Conservation (phyloP, 2,329 filamentous ascomycete genomes). For the Botrytis galanthina region DNA sequence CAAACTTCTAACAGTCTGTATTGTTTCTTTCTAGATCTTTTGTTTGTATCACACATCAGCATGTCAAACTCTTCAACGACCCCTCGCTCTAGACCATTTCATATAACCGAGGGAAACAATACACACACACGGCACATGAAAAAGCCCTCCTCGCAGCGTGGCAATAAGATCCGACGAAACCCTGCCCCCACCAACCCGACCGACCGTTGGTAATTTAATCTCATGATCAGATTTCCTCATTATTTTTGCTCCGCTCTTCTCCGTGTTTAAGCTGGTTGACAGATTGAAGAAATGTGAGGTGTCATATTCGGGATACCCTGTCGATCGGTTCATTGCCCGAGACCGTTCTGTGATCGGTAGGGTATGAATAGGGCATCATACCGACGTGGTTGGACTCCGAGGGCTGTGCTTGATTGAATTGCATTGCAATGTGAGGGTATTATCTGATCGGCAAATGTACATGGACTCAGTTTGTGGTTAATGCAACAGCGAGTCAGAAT, state of each 20-base stretch:
- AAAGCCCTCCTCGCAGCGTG: neutral
- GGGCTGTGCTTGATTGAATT: neutral
- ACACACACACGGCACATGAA: neutral
- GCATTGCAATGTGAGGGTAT: neutral
- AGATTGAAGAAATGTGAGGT: slow-evolving; percentile 4
- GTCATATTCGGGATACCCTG: slow-evolving; percentile 2
- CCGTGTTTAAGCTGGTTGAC: neutral
- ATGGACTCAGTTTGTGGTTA: neutral
- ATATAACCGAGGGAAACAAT: slow-evolving; percentile 11
- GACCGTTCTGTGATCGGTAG: neutral
- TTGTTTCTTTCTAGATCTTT: neutral
- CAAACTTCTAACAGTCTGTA: neutral
- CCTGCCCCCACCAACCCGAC: neutral
- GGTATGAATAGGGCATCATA: neutral
- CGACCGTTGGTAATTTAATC: neutral
- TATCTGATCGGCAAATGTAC: neutral
- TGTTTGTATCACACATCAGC: neutral
- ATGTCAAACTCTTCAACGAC: neutral
- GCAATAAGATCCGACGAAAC: neutral
- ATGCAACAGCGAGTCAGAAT: neutral
- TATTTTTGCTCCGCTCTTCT: neutral
- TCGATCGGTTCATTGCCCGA: slow-evolving; percentile 7
- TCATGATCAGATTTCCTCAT: neutral
- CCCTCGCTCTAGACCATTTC: neutral
- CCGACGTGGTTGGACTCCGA: neutral